Base-by-base conservation (phyloP, 306 rosid genomes). In the Cucumis hystrix region DNA sequence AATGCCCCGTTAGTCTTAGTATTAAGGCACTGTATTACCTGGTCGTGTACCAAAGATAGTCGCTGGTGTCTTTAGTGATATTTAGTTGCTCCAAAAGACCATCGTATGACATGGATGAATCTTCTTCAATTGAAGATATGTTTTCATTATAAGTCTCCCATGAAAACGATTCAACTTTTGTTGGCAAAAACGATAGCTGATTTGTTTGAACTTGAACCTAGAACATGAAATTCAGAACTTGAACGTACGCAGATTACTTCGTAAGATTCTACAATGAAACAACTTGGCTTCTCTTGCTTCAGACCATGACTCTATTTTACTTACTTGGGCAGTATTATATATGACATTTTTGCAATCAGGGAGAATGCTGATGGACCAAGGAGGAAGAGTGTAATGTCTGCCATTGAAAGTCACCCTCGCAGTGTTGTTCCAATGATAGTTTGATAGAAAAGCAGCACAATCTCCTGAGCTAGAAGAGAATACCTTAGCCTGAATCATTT, bases 341-440 rank as follows among this genome's bases (percentile, higher is more conserved):
- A 86, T 89, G 8, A 5, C 96, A 56, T 83, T 91, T 78, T 83
- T 83, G 88, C 98, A 93, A 80, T 87, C 96, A 65, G 94, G 98
- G 70, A 93, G 94, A 83, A 93, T 84, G 79, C 93, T 91, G 67
- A 93, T 79, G 71, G 98, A 93, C 98, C 98, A 93, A 35, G 96
- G 89, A 10, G 98, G 98, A 54, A 93, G 82, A 40, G 79, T 82
- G 62, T 91, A 93, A 30, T 69, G 82, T 72, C 80, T 83, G 79
- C 78, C 82, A 41, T 91, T 89, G 84, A 91, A 93, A n/a, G 58
- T 77, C 71, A 90, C 87, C 45, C 18, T 91, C 28, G 89, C 84
- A 6, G 80, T 51, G 17, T 89, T 86, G 59, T 13, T 58, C 16
- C 88, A 57, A 79, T 89, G 83, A 74, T 89, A 91, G 69, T 93